phyloP scores from a whole-genome alignment of 352 stramenopile genomes.

The Phytopythium aichiense region DNA sequence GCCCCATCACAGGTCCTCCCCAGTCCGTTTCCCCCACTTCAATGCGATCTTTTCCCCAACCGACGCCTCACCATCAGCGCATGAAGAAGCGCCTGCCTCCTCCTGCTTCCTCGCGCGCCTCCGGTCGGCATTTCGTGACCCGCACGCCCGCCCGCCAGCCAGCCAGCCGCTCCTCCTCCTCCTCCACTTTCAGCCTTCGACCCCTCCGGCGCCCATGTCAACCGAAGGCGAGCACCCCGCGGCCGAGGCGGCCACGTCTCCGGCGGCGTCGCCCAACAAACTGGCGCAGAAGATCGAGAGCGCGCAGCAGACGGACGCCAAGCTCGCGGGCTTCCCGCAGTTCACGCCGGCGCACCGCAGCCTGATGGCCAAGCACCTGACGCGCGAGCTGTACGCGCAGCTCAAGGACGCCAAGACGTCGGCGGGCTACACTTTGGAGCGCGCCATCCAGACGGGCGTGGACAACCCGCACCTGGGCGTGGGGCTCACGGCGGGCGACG shows the following conservation, averaged over 20 bases:
- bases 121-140: conserved; percentile 16
- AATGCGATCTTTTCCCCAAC: not conserved
- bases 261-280: conserved; percentile 68
- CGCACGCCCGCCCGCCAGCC: conserved; percentile 1
- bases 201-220: conserved; percentile 16
- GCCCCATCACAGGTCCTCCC: not conserved
- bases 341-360: conserved; percentile 74
- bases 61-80: not conserved
- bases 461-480: conserved; percentile 75
- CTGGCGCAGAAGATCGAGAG: conserved; percentile 77
- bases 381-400: conserved; percentile 64
- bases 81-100: not conserved
- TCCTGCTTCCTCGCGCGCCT: not conserved
- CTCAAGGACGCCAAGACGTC: conserved; percentile 61
- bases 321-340: conserved; percentile 62
- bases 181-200: not conserved
- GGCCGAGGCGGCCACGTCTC: conserved; percentile 12
- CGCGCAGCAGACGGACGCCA: conserved; percentile 63
- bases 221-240: conserved; percentile 20
- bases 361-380: conserved; percentile 67
- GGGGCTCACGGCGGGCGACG: conserved; percentile 52
- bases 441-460: conserved; percentile 70
- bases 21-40: not conserved
- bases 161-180: not conserved
- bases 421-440: conserved; percentile 69